Percentiles rank a stretch among this genome's conserved stretches.
These are phyloP conservation scores for Bocquillonia castaneifolia DNA, from an alignment of 441 rosid genomes.

Conservation along the genomic window DNA sequence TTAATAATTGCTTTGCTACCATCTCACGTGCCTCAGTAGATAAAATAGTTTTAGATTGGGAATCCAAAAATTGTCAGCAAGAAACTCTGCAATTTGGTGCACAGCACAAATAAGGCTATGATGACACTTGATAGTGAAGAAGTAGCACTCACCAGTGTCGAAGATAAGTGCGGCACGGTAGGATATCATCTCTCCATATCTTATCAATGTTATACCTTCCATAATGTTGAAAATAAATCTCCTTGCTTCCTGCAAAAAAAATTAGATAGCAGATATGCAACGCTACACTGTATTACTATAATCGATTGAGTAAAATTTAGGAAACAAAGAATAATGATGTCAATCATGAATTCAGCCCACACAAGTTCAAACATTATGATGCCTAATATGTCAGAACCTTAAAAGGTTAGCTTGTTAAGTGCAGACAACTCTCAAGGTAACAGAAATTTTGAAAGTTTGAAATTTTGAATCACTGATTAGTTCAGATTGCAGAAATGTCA, in stretches of 20 bases:
- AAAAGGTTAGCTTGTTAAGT: too few relatives aligned
- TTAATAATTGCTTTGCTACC: not conserved
- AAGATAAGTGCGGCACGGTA: conserved; percentile 87
- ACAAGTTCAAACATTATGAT: too few relatives aligned
- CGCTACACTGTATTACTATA: not conserved
- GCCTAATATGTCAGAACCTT: too few relatives aligned
- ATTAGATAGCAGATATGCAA: not conserved
- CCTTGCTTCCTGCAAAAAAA: conserved; percentile 63
- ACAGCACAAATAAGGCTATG: not conserved
- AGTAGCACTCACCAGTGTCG: conserved; percentile 64
- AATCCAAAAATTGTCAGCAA: not conserved
- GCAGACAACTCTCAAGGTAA: not conserved
- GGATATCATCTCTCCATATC: conserved; percentile 83
- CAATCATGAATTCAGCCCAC: too few relatives aligned
- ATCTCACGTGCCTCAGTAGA: not conserved
- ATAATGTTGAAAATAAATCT: conserved; percentile 57
- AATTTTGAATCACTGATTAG: not conserved
- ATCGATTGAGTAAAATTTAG: not conserved
- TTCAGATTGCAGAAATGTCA: conserved; percentile 9
- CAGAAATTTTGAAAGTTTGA: not conserved
- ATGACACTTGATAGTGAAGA: not conserved
- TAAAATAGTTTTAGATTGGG: not conserved
- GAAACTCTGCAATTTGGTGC: not conserved
- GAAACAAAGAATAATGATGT: not conserved
- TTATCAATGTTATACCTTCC: conserved; percentile 63